Percentiles rank a stretch among this genome's conserved stretches.
phyloP scores from a whole-genome alignment of 768 basidiomycete species.

The Fomitopsis pulvina region DNA sequence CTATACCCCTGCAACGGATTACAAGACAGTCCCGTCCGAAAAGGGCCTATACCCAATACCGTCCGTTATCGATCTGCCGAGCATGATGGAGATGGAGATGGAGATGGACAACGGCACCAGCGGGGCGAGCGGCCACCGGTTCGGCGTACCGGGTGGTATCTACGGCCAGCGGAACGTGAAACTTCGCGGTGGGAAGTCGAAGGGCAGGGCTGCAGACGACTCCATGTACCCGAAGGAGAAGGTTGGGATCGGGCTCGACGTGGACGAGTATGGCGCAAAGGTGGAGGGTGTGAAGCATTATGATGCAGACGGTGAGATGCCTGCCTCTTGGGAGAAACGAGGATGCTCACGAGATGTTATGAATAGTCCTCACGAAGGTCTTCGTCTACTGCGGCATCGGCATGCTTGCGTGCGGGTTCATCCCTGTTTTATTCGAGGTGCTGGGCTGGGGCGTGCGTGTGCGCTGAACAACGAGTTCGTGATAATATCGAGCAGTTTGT shows the following conservation, averaged over 20 bases:
- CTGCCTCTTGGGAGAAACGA: constrained; percentile 4
- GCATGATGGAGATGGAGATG: constrained; percentile 21
- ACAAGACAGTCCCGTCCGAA: constrained; percentile 59
- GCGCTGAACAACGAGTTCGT: constrained; percentile 3
- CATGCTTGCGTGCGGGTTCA: constrained; percentile 49
- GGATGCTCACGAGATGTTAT: constrained; percentile 2
- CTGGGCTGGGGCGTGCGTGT: constrained; percentile 57
- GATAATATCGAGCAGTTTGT: background rate
- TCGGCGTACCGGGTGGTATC: constrained; percentile 1
- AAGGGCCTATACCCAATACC: constrained; percentile 68
- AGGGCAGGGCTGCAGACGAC: constrained; percentile 28
- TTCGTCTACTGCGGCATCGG: constrained; percentile 89
- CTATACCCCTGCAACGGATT: constrained; percentile 90
- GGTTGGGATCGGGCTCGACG: background rate
- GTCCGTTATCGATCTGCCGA: constrained; percentile 76
- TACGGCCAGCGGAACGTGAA: constrained; percentile 3
- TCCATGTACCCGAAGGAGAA: background rate
- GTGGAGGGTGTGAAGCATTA: constrained; percentile 56
- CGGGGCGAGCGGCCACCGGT: constrained; percentile 12
- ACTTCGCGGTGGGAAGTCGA: constrained; percentile 21
- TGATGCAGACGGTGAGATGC: constrained; percentile 67
- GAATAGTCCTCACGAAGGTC: constrained; percentile 78
- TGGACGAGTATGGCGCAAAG: constrained; percentile 1
- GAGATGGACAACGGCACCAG: constrained; percentile 20
- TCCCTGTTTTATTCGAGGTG: constrained; percentile 63